A percentile compares a stretch with the other conserved stretches of the same genome.
Conservation (phyloP, 2,329 filamentous ascomycete genomes). For the Nothomitra cinnamomea region DNA sequence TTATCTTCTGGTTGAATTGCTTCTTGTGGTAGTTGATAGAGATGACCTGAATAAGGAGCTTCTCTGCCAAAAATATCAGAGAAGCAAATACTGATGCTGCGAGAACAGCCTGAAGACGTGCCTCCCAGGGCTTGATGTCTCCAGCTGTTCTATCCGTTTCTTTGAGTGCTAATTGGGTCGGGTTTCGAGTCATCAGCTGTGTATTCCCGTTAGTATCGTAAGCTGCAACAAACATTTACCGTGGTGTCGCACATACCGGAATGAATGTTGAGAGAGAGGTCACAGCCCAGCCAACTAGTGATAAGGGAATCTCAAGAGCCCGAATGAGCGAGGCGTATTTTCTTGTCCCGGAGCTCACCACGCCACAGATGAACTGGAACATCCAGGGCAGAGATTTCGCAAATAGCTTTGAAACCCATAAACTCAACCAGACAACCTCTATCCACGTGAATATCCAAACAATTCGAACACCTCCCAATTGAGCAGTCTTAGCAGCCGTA, state of each 20-base stretch:
- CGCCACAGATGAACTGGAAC: constrained; percentile 43
- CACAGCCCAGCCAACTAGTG: constrained; percentile 42
- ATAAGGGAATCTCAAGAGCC: constrained; percentile 41
- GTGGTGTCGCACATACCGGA: constrained; percentile 22
- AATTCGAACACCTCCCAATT: constrained; percentile 37
- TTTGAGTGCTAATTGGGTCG: constrained; percentile 17
- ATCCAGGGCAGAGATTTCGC: constrained; percentile 39
- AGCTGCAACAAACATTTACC: background rate
- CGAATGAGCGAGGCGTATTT: constrained; percentile 44
- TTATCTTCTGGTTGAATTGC: constrained; percentile 68
- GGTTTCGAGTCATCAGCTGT: constrained; percentile 28
- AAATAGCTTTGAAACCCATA: constrained; percentile 45
- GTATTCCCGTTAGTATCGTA: constrained; percentile 6
- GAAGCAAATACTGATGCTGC: constrained; percentile 50
- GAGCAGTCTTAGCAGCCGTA: constrained; percentile 28
- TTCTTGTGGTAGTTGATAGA: constrained; percentile 74
- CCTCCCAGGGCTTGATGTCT: constrained; percentile 30
- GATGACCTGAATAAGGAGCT: constrained; percentile 64
- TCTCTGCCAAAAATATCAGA: constrained; percentile 58
- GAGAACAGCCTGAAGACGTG: constrained; percentile 44
- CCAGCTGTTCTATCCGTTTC: constrained; percentile 15
- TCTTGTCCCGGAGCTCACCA: constrained; percentile 45
- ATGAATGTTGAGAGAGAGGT: constrained; percentile 42
- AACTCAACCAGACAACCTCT: constrained; percentile 44
- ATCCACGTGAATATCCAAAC: constrained; percentile 49